Conservation (phyloP, 768 basidiomycete genomes). For the Leccinum arenicola region DNA sequence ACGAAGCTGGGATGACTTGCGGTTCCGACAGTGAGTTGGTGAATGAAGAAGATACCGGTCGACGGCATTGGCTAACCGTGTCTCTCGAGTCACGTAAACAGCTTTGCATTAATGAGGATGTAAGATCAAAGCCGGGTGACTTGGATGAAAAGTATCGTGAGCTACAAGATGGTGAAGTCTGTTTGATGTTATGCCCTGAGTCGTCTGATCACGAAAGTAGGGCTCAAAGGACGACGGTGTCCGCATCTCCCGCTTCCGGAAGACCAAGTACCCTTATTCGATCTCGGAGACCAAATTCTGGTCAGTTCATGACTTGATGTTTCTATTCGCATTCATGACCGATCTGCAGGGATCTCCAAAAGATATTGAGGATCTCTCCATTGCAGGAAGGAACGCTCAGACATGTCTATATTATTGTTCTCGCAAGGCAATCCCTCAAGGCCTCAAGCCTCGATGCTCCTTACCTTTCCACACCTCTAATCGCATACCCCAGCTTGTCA, state of each 20-base stretch:
- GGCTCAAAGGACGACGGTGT: conserved; percentile 69
- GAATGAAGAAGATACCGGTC: conserved; percentile 17
- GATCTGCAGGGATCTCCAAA: conserved; percentile 71
- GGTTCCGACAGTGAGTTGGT: neutral
- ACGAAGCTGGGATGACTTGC: conserved; percentile 4
- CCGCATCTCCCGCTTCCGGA: conserved; percentile 68
- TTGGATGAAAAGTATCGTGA: conserved; percentile 89
- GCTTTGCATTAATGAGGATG: conserved; percentile 85
- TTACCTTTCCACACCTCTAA: neutral
- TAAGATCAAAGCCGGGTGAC: conserved; percentile 60
- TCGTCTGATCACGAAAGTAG: conserved; percentile 31
- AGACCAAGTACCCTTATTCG: conserved; percentile 69
- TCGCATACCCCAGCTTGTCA: conserved; percentile 60
- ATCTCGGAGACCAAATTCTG: conserved; percentile 84
- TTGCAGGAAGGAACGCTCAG: conserved; percentile 59
- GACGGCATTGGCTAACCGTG: conserved; percentile 55
- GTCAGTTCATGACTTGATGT: conserved; percentile 34
- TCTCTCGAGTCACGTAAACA: conserved; percentile 88
- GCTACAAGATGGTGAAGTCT: conserved; percentile 56
- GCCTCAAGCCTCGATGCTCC: conserved; percentile 34
- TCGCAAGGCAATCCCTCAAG: conserved; percentile 81
- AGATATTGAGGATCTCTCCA: conserved; percentile 91
- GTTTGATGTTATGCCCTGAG: neutral
- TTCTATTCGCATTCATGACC: neutral
- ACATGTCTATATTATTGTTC: conserved; percentile 95